Percentiles rank a stretch among this genome's conserved stretches.
phyloP scores from a whole-genome alignment of 805 yeast species.

The Monosporozyma yasuniensis region DNA sequence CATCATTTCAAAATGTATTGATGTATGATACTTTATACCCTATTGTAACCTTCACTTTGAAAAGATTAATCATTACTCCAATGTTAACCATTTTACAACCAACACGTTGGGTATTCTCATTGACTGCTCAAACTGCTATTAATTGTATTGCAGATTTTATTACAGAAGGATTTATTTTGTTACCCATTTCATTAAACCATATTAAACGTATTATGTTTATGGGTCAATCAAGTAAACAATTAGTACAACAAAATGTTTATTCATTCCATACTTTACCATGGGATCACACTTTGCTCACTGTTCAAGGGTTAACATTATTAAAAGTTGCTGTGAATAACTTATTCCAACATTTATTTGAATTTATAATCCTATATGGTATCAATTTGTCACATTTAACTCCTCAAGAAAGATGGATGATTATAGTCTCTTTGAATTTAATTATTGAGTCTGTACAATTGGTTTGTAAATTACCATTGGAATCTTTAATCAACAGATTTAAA shows the following conservation, averaged over 20 bases:
- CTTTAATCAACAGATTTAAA: slow-evolving; percentile 76
- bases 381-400: not conserved
- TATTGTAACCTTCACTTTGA: not conserved
- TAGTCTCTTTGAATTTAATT: not conserved
- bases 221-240: not conserved
- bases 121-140: not conserved
- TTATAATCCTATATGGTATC: not conserved
- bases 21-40: not conserved
- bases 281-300: not conserved
- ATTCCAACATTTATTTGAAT: not conserved
- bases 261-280: not conserved
- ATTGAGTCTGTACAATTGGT: slow-evolving; percentile 44
- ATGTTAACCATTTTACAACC: not conserved
- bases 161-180: not conserved
- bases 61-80: not conserved
- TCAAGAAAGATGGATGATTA: not conserved
- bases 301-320: not conserved
- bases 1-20: not conserved
- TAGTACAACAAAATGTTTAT: not conserved
- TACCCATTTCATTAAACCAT: slow-evolving; percentile 1
- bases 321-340: not conserved
- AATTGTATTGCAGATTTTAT: slow-evolving; percentile 1
- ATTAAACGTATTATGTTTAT: not conserved
- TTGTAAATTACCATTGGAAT: slow-evolving; percentile 79
- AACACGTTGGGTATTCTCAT: not conserved